Conservation (phyloP, 495 filamentous ascomycete species). For the Amniculicola lignicola region DNA sequence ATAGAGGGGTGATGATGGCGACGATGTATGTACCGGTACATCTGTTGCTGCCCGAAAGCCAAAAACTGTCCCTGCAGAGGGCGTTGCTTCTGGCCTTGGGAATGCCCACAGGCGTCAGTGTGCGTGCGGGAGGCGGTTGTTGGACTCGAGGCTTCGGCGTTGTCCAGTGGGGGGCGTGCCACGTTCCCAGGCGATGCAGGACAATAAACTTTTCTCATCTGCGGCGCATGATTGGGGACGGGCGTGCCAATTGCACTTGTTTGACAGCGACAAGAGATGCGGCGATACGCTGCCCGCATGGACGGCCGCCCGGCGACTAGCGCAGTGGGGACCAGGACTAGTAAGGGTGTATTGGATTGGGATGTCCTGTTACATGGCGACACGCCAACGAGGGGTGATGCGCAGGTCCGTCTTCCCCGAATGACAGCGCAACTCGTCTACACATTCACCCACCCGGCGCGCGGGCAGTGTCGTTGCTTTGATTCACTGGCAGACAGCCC, state of each 20-base stretch:
- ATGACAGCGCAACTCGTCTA: slow-evolving; percentile 27
- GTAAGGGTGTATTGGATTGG: too few relatives aligned
- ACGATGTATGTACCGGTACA: too few relatives aligned
- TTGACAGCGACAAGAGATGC: background rate
- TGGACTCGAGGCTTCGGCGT: too few relatives aligned
- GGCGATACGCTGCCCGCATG: slow-evolving; percentile 34
- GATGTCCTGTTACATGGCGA: slow-evolving; percentile 14
- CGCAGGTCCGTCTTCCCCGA: slow-evolving; percentile 20
- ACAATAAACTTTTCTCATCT: slow-evolving; percentile 5
- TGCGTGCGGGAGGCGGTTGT: slow-evolving; percentile 1
- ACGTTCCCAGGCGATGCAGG: slow-evolving; percentile 26
- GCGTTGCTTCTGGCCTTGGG: slow-evolving; percentile 7
- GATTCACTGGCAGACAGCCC: too few relatives aligned
- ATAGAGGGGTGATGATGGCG: too few relatives aligned
- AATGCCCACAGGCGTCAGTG: too few relatives aligned
- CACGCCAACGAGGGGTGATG: slow-evolving; percentile 24
- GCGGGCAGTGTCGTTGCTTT: too few relatives aligned
- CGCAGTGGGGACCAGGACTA: background rate
- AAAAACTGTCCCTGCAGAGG: slow-evolving; percentile 15
- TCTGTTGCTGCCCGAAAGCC: slow-evolving; percentile 16
- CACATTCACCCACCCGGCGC: slow-evolving; percentile 12
- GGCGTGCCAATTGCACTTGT: slow-evolving; percentile 14
- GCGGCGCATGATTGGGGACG: too few relatives aligned
- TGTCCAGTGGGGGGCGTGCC: slow-evolving; percentile 20
- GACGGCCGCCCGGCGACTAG: slow-evolving; percentile 4